These are phyloP conservation scores for Trametes maxima DNA, from an alignment of 768 basidiomycete species.

Conservation along the genomic window DNA sequence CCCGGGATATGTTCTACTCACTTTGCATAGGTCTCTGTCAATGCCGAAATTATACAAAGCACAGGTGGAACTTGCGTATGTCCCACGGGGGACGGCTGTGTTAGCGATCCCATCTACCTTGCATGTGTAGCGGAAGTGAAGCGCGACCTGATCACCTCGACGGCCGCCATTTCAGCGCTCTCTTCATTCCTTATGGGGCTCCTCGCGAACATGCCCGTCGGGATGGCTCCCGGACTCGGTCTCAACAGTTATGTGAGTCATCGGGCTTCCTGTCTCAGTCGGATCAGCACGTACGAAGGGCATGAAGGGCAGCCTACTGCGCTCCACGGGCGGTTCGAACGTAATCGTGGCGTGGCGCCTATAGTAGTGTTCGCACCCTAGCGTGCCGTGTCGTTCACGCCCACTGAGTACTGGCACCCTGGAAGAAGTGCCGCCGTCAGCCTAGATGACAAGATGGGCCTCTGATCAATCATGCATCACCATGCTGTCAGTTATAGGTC, in stretches of 20 bases:
- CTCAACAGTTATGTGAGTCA: conserved; percentile 73
- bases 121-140: conserved; percentile 62
- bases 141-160: conserved; percentile 80
- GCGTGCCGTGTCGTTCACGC: no score
- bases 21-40: conserved; percentile 72
- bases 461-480: no score
- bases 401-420: no score
- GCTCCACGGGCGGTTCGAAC: neutral
- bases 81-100: conserved; percentile 56
- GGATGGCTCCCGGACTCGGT: conserved; percentile 84
- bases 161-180: conserved; percentile 75
- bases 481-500: no score
- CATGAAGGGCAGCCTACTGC: neutral
- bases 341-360: no score
- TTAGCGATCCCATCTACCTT: conserved; percentile 52
- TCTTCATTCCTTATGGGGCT: conserved; percentile 82
- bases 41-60: conserved; percentile 75
- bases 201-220: conserved; percentile 87
- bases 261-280: neutral
- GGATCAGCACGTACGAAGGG: neutral
- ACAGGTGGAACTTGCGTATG: conserved; percentile 85
- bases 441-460: no score
- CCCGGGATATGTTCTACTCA: neutral
- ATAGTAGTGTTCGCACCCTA: no score
- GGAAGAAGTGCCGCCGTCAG: no score